These are phyloP conservation scores for Fusarium austroafricanum DNA, from an alignment of 2,329 filamentous ascomycete genomes.

Conservation along the genomic window DNA sequence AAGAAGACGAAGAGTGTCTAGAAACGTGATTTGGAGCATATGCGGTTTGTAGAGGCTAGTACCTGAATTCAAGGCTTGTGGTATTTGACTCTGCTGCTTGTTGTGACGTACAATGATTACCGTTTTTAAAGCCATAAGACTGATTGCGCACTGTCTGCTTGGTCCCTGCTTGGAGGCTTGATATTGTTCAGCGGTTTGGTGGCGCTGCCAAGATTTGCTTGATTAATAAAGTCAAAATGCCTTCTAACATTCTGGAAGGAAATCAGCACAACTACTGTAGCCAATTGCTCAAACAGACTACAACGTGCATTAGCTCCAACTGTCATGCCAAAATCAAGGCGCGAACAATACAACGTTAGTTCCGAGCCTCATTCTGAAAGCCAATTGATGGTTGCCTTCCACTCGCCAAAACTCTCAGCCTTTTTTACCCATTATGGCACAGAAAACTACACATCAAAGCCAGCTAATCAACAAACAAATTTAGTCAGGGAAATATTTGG, in stretches of 20 bases:
- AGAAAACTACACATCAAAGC: not conserved
- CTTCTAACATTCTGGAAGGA: not conserved
- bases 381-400: conserved; percentile 13
- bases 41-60: not conserved
- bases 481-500: not conserved
- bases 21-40: conserved; percentile 4
- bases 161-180: conserved; percentile 11
- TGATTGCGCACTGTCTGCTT: not conserved
- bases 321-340: not conserved
- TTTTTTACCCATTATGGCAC: not conserved
- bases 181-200: conserved; percentile 20
- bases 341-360: conserved; percentile 18
- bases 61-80: not conserved
- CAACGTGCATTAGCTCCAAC: not conserved
- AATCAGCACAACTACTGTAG: not conserved
- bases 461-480: not conserved
- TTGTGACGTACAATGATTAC: not conserved
- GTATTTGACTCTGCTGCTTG: not conserved
- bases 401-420: not conserved
- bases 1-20: not conserved
- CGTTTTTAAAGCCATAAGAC: not conserved
- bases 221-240: not conserved
- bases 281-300: not conserved
- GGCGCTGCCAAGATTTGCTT: conserved; percentile 12
- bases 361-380: not conserved